These are phyloP conservation scores for Leishmania gerbilli DNA, from an alignment of 208 protist genomes.

Conservation along the genomic window DNA sequence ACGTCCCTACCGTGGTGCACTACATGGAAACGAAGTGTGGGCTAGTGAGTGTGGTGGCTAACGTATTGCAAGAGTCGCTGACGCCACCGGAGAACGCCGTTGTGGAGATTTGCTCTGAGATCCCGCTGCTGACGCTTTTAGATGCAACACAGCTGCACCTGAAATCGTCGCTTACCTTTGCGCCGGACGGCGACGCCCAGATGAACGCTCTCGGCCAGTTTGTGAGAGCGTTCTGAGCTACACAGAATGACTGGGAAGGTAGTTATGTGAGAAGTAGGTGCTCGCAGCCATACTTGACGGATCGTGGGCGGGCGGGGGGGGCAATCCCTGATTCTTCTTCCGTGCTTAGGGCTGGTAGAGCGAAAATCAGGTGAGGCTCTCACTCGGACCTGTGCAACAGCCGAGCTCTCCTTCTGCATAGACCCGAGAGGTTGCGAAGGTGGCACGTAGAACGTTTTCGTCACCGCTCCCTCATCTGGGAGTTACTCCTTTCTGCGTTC, in stretches of 20 bases:
- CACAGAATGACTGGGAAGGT: background rate
- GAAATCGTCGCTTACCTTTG: slow-evolving; percentile 4
- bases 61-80: slow-evolving; percentile 39
- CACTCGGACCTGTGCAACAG: background rate
- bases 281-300: background rate
- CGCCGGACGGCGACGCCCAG: background rate
- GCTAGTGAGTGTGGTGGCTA: slow-evolving; percentile 61
- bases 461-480: background rate
- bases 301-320: background rate
- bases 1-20: slow-evolving; percentile 42
- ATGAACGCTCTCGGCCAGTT: background rate
- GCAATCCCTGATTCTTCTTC: background rate
- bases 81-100: slow-evolving; percentile 41
- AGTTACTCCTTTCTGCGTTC: background rate
- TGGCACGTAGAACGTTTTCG: background rate
- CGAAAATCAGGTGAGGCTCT: background rate
- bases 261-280: background rate
- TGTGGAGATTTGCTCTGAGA: slow-evolving; percentile 49
- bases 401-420: background rate
- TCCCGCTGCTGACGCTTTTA: slow-evolving; percentile 36
- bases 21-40: slow-evolving; percentile 53
- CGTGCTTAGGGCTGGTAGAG: background rate
- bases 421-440: background rate
- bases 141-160: slow-evolving; percentile 13
- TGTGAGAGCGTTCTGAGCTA: background rate